These are phyloP conservation scores for Hypoxylon trugodes DNA, from an alignment of 495 filamentous ascomycete genomes.

Conservation along the genomic window DNA sequence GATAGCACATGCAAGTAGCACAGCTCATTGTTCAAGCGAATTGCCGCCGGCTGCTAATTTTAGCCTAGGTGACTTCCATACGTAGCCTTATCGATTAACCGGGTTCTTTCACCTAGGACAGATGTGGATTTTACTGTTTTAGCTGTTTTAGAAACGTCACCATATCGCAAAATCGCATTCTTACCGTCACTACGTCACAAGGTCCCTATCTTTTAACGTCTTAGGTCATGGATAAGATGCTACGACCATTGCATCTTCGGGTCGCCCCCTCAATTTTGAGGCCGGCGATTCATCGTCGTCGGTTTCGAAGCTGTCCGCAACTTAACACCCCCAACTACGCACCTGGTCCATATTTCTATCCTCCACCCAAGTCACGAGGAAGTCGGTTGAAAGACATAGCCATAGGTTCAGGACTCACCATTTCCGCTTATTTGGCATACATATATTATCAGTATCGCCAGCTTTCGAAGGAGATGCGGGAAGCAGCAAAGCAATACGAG, in stretches of 20 bases:
- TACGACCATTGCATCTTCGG: slow-evolving; percentile 1
- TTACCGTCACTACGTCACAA: neutral
- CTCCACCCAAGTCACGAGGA: slow-evolving; percentile 9
- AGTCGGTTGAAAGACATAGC: slow-evolving; percentile 13
- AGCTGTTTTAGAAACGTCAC: too few relatives aligned
- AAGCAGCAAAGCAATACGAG: neutral
- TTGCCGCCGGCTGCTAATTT: neutral
- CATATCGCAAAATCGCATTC: too few relatives aligned
- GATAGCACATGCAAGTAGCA: neutral
- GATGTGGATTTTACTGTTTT: neutral
- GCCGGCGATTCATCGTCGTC: neutral
- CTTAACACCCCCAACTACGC: slow-evolving; percentile 7
- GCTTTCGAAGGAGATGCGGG: neutral
- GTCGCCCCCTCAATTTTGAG: neutral
- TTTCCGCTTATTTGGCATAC: neutral
- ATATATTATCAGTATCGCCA: neutral
- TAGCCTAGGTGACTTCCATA: too few relatives aligned
- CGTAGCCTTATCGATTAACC: neutral
- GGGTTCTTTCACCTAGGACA: neutral
- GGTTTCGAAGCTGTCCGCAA: neutral
- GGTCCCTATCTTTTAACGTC: neutral
- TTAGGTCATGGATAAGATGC: neutral
- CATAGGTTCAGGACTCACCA: neutral
- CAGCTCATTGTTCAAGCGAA: too few relatives aligned
- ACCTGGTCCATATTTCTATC: slow-evolving; percentile 6